phyloP scores from a whole-genome alignment of 2,329 filamentous ascomycete species.

The Myriosclerotinia curreyana region DNA sequence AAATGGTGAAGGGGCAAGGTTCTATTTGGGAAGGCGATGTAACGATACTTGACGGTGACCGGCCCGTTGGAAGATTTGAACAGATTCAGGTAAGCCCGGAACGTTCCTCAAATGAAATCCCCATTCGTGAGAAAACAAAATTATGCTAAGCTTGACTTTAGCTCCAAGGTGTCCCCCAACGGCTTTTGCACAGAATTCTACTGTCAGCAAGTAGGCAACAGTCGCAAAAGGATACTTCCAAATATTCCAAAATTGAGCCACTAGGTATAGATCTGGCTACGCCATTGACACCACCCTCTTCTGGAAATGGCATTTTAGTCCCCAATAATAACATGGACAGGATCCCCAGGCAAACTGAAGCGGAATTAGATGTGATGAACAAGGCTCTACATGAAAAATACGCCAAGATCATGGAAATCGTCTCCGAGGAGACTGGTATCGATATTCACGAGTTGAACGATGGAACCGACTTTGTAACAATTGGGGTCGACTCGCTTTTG shows the following conservation, averaged over 20 bases:
- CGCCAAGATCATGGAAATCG: not conserved
- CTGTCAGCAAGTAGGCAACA: no score
- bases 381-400: not conserved
- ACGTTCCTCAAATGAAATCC: no score
- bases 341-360: not conserved
- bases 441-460: constrained; percentile 1
- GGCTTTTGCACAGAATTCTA: no score
- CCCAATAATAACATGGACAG: not conserved
- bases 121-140: no score
- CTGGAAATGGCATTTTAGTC: no score
- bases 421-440: constrained; percentile 2
- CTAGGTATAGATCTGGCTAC: no score
- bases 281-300: no score
- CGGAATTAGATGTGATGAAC: not conserved
- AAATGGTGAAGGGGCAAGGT: constrained; percentile 7
- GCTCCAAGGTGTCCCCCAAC: no score
- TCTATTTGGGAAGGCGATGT: constrained; percentile 9
- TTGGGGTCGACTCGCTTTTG: not conserved
- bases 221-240: no score
- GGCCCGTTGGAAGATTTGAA: not conserved
- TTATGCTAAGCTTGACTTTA: no score
- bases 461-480: not conserved
- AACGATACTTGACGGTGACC: not conserved
- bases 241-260: no score
- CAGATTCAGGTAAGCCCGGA: not conserved